Evolutionary conservation across 73 alveolate genomes (phyloP), one percentile per base, ranked within the genome.

Genomic region (Stentor coeruleus): DNA sequence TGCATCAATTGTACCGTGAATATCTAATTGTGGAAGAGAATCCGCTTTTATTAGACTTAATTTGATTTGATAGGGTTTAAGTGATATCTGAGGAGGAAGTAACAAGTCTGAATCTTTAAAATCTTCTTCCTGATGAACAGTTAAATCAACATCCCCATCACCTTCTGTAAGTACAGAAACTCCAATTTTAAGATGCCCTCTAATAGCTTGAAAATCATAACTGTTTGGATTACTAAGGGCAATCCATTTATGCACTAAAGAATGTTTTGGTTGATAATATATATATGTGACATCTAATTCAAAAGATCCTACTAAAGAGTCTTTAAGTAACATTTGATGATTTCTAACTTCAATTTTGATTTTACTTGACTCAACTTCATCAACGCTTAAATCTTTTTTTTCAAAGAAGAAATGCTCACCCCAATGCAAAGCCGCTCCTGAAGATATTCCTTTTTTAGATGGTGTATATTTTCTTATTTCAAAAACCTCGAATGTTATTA

Each of bases 161-260:
- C 49, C 74, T 76, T 85, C 92, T 77, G 81, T 87, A 39, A 89
- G 84, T 14, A 89, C 95, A 86, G 85, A 59, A 36, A 89, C 76
- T 11, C 93, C 89, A 82, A 89, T 82, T 85, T 89, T 89, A 74
- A 89, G 60, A 74, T 85, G 86, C 4, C 95, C 93, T 82, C 93
- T 86, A 14, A 82, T 81, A 74, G 82, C 60, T 35, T 88, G 77
- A 83, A 89, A 79, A 74, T 89, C 86, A 3, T 59, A 60, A 1
- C 84, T 74, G 74, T 89, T 85, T 0, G 95, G 92, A 81, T 89
- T 89, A 3, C 93, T 75, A 59, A 89, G 80, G 3, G 93, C 90
- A 55, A 89, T 35, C 95, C 95, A 89, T 73, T 66, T 79, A 85
- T 88, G 88, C 66, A 76, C 84, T 49, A 88, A 79, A 2, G 87